phyloP scores from a whole-genome alignment of 108 stramenopile genomes.

The Schizochytrium sp. region DNA sequence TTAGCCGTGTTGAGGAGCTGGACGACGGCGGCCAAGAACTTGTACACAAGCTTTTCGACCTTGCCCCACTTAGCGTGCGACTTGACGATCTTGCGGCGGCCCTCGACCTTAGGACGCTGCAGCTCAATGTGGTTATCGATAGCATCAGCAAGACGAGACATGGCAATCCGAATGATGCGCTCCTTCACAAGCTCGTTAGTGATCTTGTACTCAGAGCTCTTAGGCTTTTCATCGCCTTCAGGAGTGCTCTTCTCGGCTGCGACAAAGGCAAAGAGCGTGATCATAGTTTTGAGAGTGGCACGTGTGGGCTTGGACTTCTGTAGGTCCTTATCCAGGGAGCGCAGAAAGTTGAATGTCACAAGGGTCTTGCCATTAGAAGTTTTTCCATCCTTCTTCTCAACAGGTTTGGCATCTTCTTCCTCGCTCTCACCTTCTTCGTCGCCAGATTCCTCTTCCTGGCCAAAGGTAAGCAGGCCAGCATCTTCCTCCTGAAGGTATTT shows the following conservation, averaged over 20 bases:
- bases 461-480: slow-evolving; percentile 81
- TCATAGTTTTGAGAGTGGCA: neutral
- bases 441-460: slow-evolving; percentile 77
- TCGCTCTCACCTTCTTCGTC: slow-evolving; percentile 63
- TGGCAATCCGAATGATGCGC: slow-evolving; percentile 21
- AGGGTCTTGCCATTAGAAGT: slow-evolving; percentile 66
- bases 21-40: neutral
- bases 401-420: slow-evolving; percentile 67
- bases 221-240: neutral
- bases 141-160: neutral
- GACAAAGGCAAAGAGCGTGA: neutral
- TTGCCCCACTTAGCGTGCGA: neutral
- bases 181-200: slow-evolving; percentile 28
- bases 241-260: neutral
- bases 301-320: no score
- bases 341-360: neutral
- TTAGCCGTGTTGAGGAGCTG: neutral
- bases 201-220: neutral
- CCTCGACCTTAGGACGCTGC: neutral
- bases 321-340: neutral
- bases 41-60: neutral
- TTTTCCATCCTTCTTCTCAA: slow-evolving; percentile 69
- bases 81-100: slow-evolving; percentile 10
- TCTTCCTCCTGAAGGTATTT: slow-evolving; percentile 87
- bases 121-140: neutral